Evolutionary conservation across 2,329 filamentous ascomycete species (phyloP).

Genomic region (Sporothrix schenckii): DNA sequence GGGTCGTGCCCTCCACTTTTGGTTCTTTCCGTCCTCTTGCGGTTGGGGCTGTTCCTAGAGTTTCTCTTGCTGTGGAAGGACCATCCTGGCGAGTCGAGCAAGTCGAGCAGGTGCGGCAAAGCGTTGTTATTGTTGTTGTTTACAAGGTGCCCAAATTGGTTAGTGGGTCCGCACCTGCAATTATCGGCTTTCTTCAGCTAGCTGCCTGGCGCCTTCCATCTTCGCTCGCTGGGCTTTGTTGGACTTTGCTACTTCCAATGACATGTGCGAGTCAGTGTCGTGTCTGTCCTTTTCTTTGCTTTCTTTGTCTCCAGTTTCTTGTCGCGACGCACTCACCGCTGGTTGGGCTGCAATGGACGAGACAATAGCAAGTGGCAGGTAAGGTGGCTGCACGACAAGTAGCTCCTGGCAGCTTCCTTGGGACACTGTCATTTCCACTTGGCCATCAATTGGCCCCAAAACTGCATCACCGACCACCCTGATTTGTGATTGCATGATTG

Average conservation of each 20-base stretch:
- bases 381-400: neutral
- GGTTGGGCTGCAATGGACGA: constrained; percentile 29
- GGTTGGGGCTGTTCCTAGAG: neutral
- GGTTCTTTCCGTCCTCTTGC: neutral
- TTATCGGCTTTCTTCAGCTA: constrained; percentile 30
- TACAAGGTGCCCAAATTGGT: constrained; percentile 38
- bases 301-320: neutral
- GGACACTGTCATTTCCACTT: constrained; percentile 2
- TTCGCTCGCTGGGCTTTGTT: neutral
- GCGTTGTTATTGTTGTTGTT: constrained; percentile 30
- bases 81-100: constrained; percentile 6
- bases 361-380: constrained; percentile 9
- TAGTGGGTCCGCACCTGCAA: constrained; percentile 28
- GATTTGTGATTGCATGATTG: constrained; percentile 22
- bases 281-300: neutral
- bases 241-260: neutral
- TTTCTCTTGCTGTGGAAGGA: constrained; percentile 12
- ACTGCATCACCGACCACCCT: constrained; percentile 23
- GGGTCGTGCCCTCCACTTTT: constrained; percentile 21
- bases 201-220: constrained; percentile 24
- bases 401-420: constrained; percentile 2
- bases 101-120: no score
- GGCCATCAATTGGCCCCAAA: constrained; percentile 7
- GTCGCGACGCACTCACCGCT: constrained; percentile 15
- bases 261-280: constrained; percentile 12